Base-by-base conservation (phyloP, 2,329 filamentous ascomycete species). In the Alternaria sp. region DNA sequence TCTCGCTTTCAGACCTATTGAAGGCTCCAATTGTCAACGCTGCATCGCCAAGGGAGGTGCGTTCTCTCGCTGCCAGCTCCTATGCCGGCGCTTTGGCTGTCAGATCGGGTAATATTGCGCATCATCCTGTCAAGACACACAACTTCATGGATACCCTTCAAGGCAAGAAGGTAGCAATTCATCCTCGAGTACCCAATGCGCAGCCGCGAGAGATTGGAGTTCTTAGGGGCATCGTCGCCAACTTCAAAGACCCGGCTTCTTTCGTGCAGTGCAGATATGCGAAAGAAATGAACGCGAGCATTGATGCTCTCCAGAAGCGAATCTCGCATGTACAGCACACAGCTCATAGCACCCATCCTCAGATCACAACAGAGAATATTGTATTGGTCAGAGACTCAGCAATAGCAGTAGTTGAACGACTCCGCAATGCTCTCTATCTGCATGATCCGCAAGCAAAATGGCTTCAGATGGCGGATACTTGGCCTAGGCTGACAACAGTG, bases 401-500 rank as follows among this genome's bases (percentile, higher is more conserved):
- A 61, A 9, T 25, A 47, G 3, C 43, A 52, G 9, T 62, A 4
- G 58, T 70, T 21, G 30, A 63, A 3, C 51, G 57, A 1, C 57
- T 77, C 6, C 52, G 58, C 5, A 6, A 25, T 36, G 40, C 54
- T 6, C 49, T 74, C 3, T 51, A 59, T 5, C 44, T 7, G 10
- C 47, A 67, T 7, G 74, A 82, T 63, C n/a, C 62, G 19, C 74
- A 77, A 28, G 67, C 63, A 6, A 55, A 62, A 5, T 87, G 85
- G 85, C 79, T 87, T 0, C 61, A 74, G 10, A 25, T 68, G 0
- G 83, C 79, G 0, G 72, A 79, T 0, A 71, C 87, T 0, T 86
- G 83, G 82, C 86, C 86, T 0, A 78, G 75, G 2, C 63, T 84
- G 3, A 85, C 83, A 0, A 77, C 75, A 0, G 58, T 81, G 0